These are phyloP conservation scores for Aspergillus proliferans DNA, from an alignment of 2,329 filamentous ascomycete species.

Conservation along the genomic window DNA sequence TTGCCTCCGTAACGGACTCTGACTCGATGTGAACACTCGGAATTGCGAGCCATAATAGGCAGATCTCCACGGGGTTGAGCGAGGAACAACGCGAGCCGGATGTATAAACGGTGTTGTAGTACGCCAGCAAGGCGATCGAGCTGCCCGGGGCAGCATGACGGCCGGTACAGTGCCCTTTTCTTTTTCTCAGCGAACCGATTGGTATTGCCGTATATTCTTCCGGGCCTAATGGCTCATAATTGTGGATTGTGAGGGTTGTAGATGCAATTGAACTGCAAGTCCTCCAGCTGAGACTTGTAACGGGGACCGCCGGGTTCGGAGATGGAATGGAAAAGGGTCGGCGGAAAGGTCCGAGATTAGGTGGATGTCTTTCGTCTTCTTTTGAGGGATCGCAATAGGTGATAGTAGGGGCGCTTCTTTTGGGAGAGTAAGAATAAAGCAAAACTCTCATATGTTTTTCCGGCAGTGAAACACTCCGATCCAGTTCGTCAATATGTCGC, in stretches of 20 bases:
- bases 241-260: slow-evolving; percentile 6
- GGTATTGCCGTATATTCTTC: slow-evolving; percentile 1
- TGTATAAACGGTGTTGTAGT: slow-evolving; percentile 21
- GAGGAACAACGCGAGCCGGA: slow-evolving; percentile 19
- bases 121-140: slow-evolving; percentile 29
- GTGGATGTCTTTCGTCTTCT: background rate
- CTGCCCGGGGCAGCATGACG: slow-evolving; percentile 34
- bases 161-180: slow-evolving; percentile 4
- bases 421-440: background rate
- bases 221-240: slow-evolving; percentile 20
- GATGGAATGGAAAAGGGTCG: slow-evolving; percentile 3
- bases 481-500: background rate
- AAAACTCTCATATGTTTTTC: too few relatives aligned
- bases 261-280: slow-evolving; percentile 12
- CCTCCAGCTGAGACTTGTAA: slow-evolving; percentile 8
- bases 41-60: slow-evolving; percentile 19
- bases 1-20: slow-evolving; percentile 17
- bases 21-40: slow-evolving; percentile 24
- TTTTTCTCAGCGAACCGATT: slow-evolving; percentile 4
- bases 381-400: background rate
- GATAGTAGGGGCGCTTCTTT: background rate
- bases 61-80: slow-evolving; percentile 16
- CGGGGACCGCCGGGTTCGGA: slow-evolving; percentile 31
- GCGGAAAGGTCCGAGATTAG: background rate
- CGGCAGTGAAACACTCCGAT: background rate